Conservation (phyloP, 352 stramenopile genomes). For the Peronospora farinosa region DNA sequence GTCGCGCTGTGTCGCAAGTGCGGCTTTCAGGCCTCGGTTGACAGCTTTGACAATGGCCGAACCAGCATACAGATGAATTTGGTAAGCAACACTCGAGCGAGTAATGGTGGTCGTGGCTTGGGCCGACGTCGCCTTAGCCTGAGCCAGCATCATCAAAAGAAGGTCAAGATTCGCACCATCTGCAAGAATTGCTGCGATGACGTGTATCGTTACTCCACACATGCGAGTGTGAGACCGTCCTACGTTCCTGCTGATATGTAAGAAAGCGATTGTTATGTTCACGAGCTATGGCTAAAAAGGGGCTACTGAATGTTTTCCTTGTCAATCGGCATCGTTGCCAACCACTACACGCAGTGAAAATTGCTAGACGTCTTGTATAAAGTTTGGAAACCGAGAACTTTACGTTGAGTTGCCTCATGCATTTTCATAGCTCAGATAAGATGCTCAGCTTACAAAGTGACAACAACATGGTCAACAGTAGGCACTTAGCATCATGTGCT, state of each 20-base stretch:
- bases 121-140: conserved; percentile 23
- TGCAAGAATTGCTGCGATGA: conserved; percentile 46
- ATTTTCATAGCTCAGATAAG: not conserved
- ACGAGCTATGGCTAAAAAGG: conserved; percentile 13
- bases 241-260: conserved; percentile 15
- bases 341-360: not conserved
- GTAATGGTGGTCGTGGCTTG: conserved; percentile 8
- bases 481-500: not conserved
- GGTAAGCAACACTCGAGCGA: conserved; percentile 5
- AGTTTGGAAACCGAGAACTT: not conserved
- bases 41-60: conserved; percentile 32
- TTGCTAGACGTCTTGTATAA: not conserved
- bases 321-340: not conserved
- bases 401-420: not conserved
- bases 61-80: conserved; percentile 26
- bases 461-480: not conserved
- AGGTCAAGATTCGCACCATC: conserved; percentile 45
- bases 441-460: not conserved
- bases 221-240: conserved; percentile 25
- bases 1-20: conserved; percentile 55
- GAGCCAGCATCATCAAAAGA: conserved; percentile 30
- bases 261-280: conserved; percentile 8
- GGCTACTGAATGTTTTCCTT: conserved; percentile 12
- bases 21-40: conserved; percentile 38
- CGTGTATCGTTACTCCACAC: conserved; percentile 41